Evolutionary conservation across 768 basidiomycete species (phyloP), one percentile per base, ranked within the genome.

Genomic region (Cystoderma amianthinum): DNA sequence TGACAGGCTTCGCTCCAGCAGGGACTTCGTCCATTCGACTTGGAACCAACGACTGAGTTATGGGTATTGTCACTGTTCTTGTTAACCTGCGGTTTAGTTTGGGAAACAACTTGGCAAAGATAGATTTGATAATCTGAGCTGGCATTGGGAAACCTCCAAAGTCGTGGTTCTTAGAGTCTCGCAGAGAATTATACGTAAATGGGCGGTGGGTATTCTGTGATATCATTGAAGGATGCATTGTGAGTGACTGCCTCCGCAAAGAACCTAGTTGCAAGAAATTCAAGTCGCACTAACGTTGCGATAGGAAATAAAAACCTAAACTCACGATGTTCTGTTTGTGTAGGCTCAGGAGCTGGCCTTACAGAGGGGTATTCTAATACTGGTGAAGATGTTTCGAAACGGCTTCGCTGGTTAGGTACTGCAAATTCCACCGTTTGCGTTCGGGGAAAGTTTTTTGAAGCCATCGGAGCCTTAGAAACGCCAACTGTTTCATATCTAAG

Each of bases 71-170:
- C 25, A 92, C 47, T 0, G 84, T 89, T 35, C 78, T 73, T 7
- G 71, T 74, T 22, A 95, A 58, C 30, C 64, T 74, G 35, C 65
- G 71, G 32, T 76, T 63, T 16, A 82, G 44, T 5, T 70, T 58
- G 0, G 93, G 94, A 38, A 93, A 87, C 22, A 82, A 57, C 18
- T 64, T 64, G 7, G 62, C 47, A 20, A 90, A 60, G 1, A 84
- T 44, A 7, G 53, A 58, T 2, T 64, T 71, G 10, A 81, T 43
- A 20, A 87, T 61, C 41, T 72, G 58, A 53, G 69, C 71, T 0
- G 82, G 83, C 69, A 81, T 81, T 1, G 85, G 85, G 56, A 87
- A 88, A 2, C 85, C 85, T 20, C 85, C 85, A 41, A 83, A 80
- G 13, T 65, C 77, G 32, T 65, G 65, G 44, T 75, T 61, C 49